These are phyloP conservation scores for Aspergillus hancockii DNA, from an alignment of 495 filamentous ascomycete species.

Conservation along the genomic window DNA sequence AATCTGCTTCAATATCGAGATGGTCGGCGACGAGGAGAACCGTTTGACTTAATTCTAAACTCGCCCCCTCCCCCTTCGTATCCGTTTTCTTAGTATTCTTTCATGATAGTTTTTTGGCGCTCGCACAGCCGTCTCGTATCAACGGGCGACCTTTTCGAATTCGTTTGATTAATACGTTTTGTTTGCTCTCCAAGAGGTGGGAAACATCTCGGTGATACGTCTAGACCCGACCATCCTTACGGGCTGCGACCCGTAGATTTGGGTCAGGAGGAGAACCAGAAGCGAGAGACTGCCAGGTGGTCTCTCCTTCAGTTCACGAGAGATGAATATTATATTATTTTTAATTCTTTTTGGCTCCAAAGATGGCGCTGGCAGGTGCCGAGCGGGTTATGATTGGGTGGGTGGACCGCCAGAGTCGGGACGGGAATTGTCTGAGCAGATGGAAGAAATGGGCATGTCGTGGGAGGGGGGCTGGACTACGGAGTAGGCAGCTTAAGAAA, in stretches of 20 bases:
- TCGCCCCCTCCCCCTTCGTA: not conserved
- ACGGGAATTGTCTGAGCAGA: not conserved
- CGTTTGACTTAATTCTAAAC: not conserved
- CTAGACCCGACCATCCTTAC: conserved; percentile 12
- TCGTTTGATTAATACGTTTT: not conserved
- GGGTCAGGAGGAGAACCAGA: conserved; percentile 10
- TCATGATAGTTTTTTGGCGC: too few species aligned
- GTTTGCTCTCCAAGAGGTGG: not conserved
- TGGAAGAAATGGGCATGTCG: not conserved
- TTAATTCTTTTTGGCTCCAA: conserved; percentile 1
- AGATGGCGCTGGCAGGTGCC: conserved; percentile 8
- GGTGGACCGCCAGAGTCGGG: not conserved
- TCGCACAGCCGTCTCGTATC: not conserved
- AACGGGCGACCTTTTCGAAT: not conserved
- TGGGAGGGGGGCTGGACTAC: not conserved
- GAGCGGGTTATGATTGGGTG: conserved; percentile 3
- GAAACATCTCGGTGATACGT: conserved; percentile 7
- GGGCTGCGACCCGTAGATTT: conserved; percentile 19
- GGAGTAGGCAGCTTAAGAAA: conserved; percentile 2
- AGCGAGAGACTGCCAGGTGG: not conserved
- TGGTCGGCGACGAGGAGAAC: not conserved
- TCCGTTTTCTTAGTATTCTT: not conserved
- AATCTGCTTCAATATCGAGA: not conserved
- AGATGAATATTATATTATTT: conserved; percentile 7
- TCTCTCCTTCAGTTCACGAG: conserved; percentile 4